Evolutionary conservation across 192 early-diverging fungal species (phyloP).

Genomic region (Umbelopsis isabellina): DNA sequence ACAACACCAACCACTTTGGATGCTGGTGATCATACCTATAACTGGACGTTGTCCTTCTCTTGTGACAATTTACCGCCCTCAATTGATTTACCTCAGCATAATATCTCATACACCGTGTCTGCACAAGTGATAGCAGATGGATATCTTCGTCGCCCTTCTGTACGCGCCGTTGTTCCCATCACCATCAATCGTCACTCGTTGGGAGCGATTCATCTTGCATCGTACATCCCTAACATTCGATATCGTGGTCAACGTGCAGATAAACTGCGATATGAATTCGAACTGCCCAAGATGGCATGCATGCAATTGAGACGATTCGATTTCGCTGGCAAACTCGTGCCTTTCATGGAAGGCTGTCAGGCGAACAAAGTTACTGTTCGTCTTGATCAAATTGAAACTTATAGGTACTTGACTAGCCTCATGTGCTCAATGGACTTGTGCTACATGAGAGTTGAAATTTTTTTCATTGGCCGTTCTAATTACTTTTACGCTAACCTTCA

Average conservation of each 20-base stretch:
- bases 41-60: slow-evolving; percentile 2
- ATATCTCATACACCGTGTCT: not conserved
- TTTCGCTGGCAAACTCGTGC: slow-evolving; percentile 2
- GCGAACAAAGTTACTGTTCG: slow-evolving; percentile 5
- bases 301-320: slow-evolving; percentile 18
- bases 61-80: slow-evolving; percentile 3
- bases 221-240: slow-evolving; percentile 11
- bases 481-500: not conserved
- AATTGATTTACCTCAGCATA: not conserved
- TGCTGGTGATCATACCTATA: slow-evolving; percentile 15
- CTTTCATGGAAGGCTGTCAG: slow-evolving; percentile 17
- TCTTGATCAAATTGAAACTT: slow-evolving; percentile 19
- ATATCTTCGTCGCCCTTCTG: not conserved
- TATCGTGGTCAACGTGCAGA: slow-evolving; percentile 14
- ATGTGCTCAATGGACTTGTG: not conserved
- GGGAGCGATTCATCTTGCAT: slow-evolving; percentile 7
- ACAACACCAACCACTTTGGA: not conserved
- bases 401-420: not conserved
- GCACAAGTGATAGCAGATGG: slow-evolving; percentile 3
- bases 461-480: too few relatives aligned
- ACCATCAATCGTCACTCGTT: slow-evolving; percentile 3
- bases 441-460: not conserved
- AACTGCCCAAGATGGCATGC: slow-evolving; percentile 18
- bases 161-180: not conserved
- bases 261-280: slow-evolving; percentile 15